phyloP scores from a whole-genome alignment of 2,329 filamentous ascomycete species.

The Colletotrichum kahawae region DNA sequence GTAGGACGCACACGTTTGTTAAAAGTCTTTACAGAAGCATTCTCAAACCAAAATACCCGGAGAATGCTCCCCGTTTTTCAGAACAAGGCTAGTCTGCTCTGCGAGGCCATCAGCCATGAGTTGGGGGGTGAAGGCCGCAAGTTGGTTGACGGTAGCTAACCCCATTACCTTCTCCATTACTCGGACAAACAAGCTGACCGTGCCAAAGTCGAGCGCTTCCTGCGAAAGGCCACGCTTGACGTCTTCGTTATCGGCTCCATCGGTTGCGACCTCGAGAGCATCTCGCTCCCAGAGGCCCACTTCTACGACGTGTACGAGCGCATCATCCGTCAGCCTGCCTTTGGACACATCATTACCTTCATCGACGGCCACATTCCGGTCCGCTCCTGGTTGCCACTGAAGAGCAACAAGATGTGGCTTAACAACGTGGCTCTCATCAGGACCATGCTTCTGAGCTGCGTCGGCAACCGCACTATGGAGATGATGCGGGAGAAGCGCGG shows the following conservation, averaged over 20 bases:
- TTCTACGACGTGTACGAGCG: constrained; percentile 35
- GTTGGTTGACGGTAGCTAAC: constrained; percentile 30
- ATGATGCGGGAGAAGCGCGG: constrained; percentile 25
- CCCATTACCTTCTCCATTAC: not conserved
- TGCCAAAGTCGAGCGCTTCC: constrained; percentile 28
- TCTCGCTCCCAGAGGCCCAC: constrained; percentile 25
- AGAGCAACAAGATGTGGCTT: constrained; percentile 43
- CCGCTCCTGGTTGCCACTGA: constrained; percentile 39
- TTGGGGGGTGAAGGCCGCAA: constrained; percentile 25
- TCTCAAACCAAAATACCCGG: constrained; percentile 39
- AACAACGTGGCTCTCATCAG: constrained; percentile 35
- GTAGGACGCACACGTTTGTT: not conserved
- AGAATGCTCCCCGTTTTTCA: constrained; percentile 42
- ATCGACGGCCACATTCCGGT: constrained; percentile 36
- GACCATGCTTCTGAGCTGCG: constrained; percentile 31
- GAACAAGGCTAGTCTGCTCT: constrained; percentile 33
- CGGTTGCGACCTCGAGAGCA: constrained; percentile 35
- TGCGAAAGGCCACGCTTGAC: constrained; percentile 37
- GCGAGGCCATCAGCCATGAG: constrained; percentile 30
- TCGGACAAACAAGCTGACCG: not conserved
- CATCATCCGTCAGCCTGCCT: constrained; percentile 32
- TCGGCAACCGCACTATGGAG: constrained; percentile 32
- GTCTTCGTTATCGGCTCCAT: constrained; percentile 37
- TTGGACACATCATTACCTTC: constrained; percentile 33
- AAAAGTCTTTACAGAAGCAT: constrained; percentile 27